Conservation (phyloP, 1,139 yeast species). For the Wickerhamiella infanticola region DNA sequence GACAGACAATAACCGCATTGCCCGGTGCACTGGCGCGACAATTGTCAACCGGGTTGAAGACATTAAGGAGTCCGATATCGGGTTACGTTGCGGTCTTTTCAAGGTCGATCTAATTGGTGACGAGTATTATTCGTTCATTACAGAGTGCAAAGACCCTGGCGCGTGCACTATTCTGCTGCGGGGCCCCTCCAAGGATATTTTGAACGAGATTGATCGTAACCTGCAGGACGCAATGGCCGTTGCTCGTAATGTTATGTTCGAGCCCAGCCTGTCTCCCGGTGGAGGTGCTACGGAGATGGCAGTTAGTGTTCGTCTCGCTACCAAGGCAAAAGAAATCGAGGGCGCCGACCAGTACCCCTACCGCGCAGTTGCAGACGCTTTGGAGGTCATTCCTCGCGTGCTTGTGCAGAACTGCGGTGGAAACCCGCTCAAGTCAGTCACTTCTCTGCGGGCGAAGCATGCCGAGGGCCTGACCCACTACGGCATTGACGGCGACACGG, state of each 20-base stretch:
- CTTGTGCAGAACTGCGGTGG: slow-evolving; percentile 96
- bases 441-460: slow-evolving; percentile 90
- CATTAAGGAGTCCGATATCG: slow-evolving; percentile 77
- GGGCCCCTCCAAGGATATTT: slow-evolving; percentile 94
- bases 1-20: slow-evolving; percentile 90
- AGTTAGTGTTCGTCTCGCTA: slow-evolving; percentile 73
- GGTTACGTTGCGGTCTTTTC: slow-evolving; percentile 78
- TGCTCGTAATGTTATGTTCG: slow-evolving; percentile 85
- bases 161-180: slow-evolving; percentile 89
- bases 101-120: slow-evolving; percentile 93
- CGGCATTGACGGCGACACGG: slow-evolving; percentile 92
- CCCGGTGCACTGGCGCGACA: slow-evolving; percentile 96
- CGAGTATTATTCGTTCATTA: slow-evolving; percentile 82
- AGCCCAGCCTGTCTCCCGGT: slow-evolving; percentile 92
- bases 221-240: slow-evolving; percentile 98
- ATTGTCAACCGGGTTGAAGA: slow-evolving; percentile 94
- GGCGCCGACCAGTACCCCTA: slow-evolving; percentile 98
- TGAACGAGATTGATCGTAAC: slow-evolving; percentile 92
- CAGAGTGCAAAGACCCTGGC: slow-evolving; percentile 67
- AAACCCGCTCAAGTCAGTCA: slow-evolving; percentile 74
- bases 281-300: slow-evolving; percentile 99
- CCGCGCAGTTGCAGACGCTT: slow-evolving; percentile 96
- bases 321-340: slow-evolving; percentile 80
- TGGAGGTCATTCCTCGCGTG: slow-evolving; percentile 96
- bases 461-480: slow-evolving; percentile 69